phyloP scores from a whole-genome alignment of 345 rosid genomes.

The Murraya koenigii region DNA sequence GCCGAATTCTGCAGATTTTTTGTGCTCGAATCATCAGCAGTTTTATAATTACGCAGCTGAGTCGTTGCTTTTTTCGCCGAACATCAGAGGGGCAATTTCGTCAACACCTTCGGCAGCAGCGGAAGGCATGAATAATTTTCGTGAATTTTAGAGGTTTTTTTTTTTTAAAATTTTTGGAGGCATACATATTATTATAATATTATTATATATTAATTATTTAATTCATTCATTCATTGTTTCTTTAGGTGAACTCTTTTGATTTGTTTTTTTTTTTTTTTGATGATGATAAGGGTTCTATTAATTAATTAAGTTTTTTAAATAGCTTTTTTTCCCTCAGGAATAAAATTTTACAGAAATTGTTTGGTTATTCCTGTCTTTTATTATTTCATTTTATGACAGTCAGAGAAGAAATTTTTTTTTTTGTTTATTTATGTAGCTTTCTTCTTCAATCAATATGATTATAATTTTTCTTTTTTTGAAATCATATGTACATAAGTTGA shows the following conservation, averaged over 20 bases:
- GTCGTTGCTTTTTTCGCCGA: slow-evolving; percentile 43
- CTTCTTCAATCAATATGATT: neutral
- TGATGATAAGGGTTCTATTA: slow-evolving; percentile 1
- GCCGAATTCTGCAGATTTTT: slow-evolving; percentile 42
- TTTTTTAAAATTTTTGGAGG: neutral
- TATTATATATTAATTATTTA: neutral
- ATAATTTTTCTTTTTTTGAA: neutral
- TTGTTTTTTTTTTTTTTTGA: too few relatives aligned
- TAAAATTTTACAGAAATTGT: neutral
- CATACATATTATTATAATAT: neutral
- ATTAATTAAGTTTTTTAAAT: neutral
- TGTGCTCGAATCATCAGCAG: slow-evolving; percentile 46
- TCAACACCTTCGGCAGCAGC: slow-evolving; percentile 35
- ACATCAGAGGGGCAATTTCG: slow-evolving; percentile 46
- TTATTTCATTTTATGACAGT: neutral
- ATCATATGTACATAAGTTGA: neutral
- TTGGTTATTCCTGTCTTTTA: slow-evolving; percentile 2
- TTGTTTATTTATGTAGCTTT: neutral
- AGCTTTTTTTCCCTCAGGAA: neutral
- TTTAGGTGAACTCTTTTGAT: neutral
- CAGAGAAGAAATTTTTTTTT: neutral
- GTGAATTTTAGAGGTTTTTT: slow-evolving; percentile 27
- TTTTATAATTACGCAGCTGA: slow-evolving; percentile 41
- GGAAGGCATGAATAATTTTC: slow-evolving; percentile 41
- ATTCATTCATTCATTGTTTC: neutral